Conservation (phyloP, 106 monocot species). For the Allium sativum region DNA sequence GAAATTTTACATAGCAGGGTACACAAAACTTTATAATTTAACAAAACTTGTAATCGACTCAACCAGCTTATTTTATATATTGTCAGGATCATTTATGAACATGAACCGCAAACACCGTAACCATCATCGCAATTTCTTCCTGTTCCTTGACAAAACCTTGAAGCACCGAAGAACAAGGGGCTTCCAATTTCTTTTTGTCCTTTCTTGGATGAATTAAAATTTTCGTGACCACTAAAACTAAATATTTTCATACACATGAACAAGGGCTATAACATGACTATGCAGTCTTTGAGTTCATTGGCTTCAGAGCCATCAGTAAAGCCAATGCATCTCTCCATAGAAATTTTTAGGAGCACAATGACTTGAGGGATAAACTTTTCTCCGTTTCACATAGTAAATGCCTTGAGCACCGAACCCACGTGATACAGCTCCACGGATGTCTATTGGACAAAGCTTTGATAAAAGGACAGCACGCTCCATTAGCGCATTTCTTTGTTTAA, state of each 20-base stretch:
- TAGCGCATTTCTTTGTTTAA: constrained; percentile 95
- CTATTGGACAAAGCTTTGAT: constrained; percentile 66
- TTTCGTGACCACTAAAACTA: constrained; percentile 10
- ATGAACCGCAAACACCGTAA: constrained; percentile 22
- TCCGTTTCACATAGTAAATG: constrained; percentile 99
- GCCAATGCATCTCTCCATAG: constrained; percentile 90
- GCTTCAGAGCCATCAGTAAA: constrained; percentile 92
- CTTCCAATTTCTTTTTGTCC: background rate
- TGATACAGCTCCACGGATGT: constrained; percentile 80
- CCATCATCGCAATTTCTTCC: constrained; percentile 15
- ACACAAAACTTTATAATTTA: too few relatives aligned
- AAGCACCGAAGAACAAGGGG: constrained; percentile 24
- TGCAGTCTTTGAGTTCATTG: constrained; percentile 58
- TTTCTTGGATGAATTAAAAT: background rate
- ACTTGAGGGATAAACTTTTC: constrained; percentile 91
- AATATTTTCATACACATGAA: constrained; percentile 26
- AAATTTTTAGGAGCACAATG: constrained; percentile 79
- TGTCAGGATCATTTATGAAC: constrained; percentile 6
- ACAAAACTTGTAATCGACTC: too few relatives aligned
- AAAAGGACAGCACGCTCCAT: constrained; percentile 81
- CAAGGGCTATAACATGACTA: constrained; percentile 19
- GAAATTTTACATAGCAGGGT: too few relatives aligned
- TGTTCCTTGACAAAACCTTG: constrained; percentile 17
- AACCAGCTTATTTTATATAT: too few relatives aligned
- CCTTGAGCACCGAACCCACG: constrained; percentile 96